A percentile compares a stretch with the other conserved stretches of the same genome.
phyloP scores from a whole-genome alignment of 345 rosid species.

The Raphanus raphanistrum region DNA sequence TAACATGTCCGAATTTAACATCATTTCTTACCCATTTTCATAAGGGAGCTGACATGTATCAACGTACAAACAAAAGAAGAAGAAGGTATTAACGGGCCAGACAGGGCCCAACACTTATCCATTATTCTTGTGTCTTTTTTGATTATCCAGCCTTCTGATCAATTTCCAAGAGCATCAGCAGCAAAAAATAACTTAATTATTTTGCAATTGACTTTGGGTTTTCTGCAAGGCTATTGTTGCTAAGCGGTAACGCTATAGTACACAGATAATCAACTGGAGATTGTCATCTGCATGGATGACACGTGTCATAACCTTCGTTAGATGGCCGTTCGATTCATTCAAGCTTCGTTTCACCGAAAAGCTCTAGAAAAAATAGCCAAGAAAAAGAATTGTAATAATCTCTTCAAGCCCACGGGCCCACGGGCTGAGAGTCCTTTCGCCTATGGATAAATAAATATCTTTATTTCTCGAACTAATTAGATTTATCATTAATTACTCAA shows the following conservation, averaged over 20 bases:
- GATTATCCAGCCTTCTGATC: not conserved
- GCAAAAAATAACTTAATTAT: not conserved
- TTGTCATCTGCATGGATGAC: constrained; percentile 36
- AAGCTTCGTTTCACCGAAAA: constrained; percentile 17
- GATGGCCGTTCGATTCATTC: not conserved
- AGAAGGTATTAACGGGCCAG: not conserved
- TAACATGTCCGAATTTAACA: not conserved
- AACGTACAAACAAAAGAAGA: not conserved
- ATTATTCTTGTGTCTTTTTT: not conserved
- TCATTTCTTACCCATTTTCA: not conserved
- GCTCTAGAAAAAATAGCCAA: not conserved
- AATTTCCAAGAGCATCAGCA: not conserved
- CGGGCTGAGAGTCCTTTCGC: not conserved
- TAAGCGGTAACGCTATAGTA: not conserved
- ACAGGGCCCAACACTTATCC: not conserved
- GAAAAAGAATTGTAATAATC: not conserved
- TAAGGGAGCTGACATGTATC: not conserved
- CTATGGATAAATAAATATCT: not conserved
- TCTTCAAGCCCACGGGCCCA: constrained; percentile 20
- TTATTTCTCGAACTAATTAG: not conserved
- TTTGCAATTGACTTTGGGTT: not conserved
- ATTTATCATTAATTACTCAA: not conserved
- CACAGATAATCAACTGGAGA: constrained; percentile 3
- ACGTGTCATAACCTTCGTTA: constrained; percentile 29
- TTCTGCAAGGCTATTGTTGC: not conserved